These are phyloP conservation scores for Vanrija pseudolonga DNA, from an alignment of 1,284 basidiomycete species.

Conservation along the genomic window DNA sequence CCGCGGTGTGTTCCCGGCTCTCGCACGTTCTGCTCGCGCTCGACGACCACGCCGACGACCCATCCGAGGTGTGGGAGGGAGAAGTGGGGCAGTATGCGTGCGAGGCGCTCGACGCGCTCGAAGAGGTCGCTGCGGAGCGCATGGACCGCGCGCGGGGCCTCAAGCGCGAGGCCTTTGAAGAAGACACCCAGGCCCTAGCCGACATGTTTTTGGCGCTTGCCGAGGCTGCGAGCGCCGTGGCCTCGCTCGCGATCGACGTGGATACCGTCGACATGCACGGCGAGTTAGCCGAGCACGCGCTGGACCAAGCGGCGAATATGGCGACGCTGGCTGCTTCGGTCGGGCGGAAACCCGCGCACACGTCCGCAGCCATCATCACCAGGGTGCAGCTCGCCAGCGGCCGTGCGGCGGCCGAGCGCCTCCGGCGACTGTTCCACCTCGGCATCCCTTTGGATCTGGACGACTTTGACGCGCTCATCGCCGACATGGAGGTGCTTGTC, in stretches of 20 bases:
- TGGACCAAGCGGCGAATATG: constrained; percentile 48
- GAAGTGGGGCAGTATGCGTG: constrained; percentile 32
- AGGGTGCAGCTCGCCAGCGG: constrained; percentile 42
- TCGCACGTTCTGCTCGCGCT: neutral
- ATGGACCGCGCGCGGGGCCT: constrained; percentile 38
- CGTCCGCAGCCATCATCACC: constrained; percentile 40
- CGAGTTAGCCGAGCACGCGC: constrained; percentile 44
- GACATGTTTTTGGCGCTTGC: constrained; percentile 40
- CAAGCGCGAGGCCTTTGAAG: constrained; percentile 25
- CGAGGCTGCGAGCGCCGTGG: constrained; percentile 32
- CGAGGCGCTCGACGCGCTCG: constrained; percentile 35
- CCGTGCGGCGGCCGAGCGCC: constrained; percentile 33
- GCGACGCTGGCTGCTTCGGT: constrained; percentile 34
- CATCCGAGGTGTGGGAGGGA: constrained; percentile 28
- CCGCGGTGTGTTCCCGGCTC: constrained; percentile 29
- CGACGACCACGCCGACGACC: constrained; percentile 28
- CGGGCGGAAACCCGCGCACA: constrained; percentile 24
- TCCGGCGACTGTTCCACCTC: constrained; percentile 38
- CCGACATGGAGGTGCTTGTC: constrained; percentile 38
- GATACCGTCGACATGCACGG: constrained; percentile 35
- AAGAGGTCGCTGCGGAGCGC: constrained; percentile 43
- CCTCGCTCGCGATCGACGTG: constrained; percentile 28
- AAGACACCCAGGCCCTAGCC: constrained; percentile 35
- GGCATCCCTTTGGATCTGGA: constrained; percentile 40
- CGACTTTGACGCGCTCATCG: constrained; percentile 39